Percentiles rank a stretch among this genome's conserved stretches.
phyloP scores from a whole-genome alignment of 164 flowering plant species.

The Vitis vinifera region ASM3070453v1 NC_081812.1:12004001-12004500 shows the following conservation, averaged over 20 bases:
- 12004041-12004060: slow-evolving; percentile 81
- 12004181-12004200: slow-evolving; percentile 78
- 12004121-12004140: slow-evolving; percentile 74
- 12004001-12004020: slow-evolving; percentile 61
- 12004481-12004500: slow-evolving; percentile 56
- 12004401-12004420: slow-evolving; percentile 73
- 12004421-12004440: slow-evolving; percentile 77
- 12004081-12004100: slow-evolving; percentile 90
- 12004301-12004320: slow-evolving; percentile 72
- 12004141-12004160: slow-evolving; percentile 63
- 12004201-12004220: slow-evolving; percentile 44
- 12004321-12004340: slow-evolving; percentile 49
- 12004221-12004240: slow-evolving; percentile 46
- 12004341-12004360: slow-evolving; percentile 65
- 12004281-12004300: slow-evolving; percentile 40
- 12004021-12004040: slow-evolving; percentile 81
- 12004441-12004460: slow-evolving; percentile 52
- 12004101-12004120: slow-evolving; percentile 90
- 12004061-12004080: slow-evolving; percentile 73
- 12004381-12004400: slow-evolving; percentile 73
- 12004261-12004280: slow-evolving; percentile 66
- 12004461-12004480: slow-evolving; percentile 50
- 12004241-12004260: slow-evolving; percentile 52
- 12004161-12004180: slow-evolving; percentile 76
- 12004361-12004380: slow-evolving; percentile 34